Percentiles rank a stretch among this genome's conserved stretches.
Conservation (phyloP, 768 basidiomycete genomes). For the Boletus subcaerulescens region DNA sequence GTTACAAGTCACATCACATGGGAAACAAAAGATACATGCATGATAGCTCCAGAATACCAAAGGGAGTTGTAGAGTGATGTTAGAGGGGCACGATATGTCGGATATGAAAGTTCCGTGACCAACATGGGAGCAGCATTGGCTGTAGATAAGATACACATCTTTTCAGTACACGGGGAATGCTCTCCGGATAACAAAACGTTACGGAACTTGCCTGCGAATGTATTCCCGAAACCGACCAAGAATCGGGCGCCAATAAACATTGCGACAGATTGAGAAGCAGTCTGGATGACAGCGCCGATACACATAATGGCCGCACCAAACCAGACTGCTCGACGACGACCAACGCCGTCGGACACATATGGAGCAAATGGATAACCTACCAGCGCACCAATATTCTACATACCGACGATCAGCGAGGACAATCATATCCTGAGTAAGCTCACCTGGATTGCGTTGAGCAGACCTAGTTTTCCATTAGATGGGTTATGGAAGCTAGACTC, state of each 20-base stretch:
- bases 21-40: constrained; percentile 40
- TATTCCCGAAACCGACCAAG: constrained; percentile 73
- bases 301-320: constrained; percentile 72
- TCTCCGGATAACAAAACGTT: no score
- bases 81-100: constrained; percentile 73
- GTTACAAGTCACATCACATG: neutral
- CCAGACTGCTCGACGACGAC: constrained; percentile 64
- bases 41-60: constrained; percentile 81
- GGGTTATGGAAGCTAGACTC: constrained; percentile 55
- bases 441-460: constrained; percentile 75
- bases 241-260: constrained; percentile 85
- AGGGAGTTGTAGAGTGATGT: constrained; percentile 81
- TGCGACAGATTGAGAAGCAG: constrained; percentile 62
- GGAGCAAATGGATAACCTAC: constrained; percentile 70
- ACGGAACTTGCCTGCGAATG: constrained; percentile 52
- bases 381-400: constrained; percentile 65
- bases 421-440: neutral
- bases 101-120: constrained; percentile 85
- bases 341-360: constrained; percentile 68
- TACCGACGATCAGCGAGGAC: neutral
- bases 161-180: neutral
- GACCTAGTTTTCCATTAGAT: constrained; percentile 54
- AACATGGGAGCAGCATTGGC: constrained; percentile 78
- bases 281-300: constrained; percentile 63
- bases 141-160: constrained; percentile 14